phyloP scores from a whole-genome alignment of 1,139 yeast species.

The Oligophagozyma castellii region DNA sequence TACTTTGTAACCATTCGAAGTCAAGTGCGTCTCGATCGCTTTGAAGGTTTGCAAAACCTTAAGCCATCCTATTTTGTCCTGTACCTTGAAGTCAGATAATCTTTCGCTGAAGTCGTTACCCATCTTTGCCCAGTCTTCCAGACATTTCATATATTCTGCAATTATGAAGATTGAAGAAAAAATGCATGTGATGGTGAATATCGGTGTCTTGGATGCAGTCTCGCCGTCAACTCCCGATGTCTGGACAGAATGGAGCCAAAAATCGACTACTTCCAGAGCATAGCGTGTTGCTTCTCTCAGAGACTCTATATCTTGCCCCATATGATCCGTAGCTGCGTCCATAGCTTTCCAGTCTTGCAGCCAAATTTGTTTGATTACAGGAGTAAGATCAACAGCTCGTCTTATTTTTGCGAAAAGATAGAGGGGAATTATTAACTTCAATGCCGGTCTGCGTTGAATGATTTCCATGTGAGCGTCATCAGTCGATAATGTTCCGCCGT shows the following conservation, averaged over 20 bases:
- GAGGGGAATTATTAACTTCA: slow-evolving; percentile 52
- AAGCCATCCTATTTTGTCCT: slow-evolving; percentile 24
- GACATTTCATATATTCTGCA: slow-evolving; percentile 43
- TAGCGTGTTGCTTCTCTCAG: slow-evolving; percentile 44
- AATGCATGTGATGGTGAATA: slow-evolving; percentile 55
- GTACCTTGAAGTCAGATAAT: slow-evolving; percentile 14
- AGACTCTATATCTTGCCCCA: slow-evolving; percentile 31
- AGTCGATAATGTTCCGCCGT: slow-evolving; percentile 47
- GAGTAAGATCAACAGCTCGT: slow-evolving; percentile 44
- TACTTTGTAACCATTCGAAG: slow-evolving; percentile 30
- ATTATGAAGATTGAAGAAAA: slow-evolving; percentile 46
- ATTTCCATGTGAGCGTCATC: slow-evolving; percentile 31
- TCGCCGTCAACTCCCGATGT: slow-evolving; percentile 48
- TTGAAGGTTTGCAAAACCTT: slow-evolving; percentile 31
- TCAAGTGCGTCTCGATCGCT: slow-evolving; percentile 41
- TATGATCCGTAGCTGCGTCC: slow-evolving; percentile 36
- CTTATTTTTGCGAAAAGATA: slow-evolving; percentile 51
- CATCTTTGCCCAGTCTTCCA: slow-evolving; percentile 39
- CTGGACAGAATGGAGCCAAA: slow-evolving; percentile 59
- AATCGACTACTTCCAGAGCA: slow-evolving; percentile 44
- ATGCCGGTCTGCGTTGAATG: slow-evolving; percentile 37
- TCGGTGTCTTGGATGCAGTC: slow-evolving; percentile 58
- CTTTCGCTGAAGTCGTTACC: neutral
- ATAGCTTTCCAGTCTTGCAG: slow-evolving; percentile 53
- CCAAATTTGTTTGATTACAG: slow-evolving; percentile 45